Base-by-base conservation (phyloP, 2,329 filamentous ascomycete genomes). In the Chrysoporthe austroafricana region DNA sequence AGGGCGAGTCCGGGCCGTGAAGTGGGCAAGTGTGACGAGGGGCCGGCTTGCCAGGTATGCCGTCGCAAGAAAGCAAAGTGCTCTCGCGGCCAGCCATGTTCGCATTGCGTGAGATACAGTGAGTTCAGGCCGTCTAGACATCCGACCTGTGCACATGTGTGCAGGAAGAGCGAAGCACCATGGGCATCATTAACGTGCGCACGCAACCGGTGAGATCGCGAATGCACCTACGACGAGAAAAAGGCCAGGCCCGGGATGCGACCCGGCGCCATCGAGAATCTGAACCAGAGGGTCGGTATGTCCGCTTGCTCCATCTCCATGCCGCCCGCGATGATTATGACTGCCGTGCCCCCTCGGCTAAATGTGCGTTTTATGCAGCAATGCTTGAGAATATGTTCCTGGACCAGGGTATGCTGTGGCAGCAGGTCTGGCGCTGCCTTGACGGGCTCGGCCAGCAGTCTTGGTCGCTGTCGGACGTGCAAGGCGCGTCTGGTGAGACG, bases 31-130 rank as follows among this genome's bases (percentile, higher is more conserved):
- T 11, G 43, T 44, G 43, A 46, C 44, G 44, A 46, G 14, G 44
- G 44, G n/a, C 44, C 44, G 11, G 44, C 44, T 18, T 83, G 80
- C 59, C 79, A 81, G 63, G 76, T 79, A 0, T 84, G 81, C 71
- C 78, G 81, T 4, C 80, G 77, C 63, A 82, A 80, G 70, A 83
- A 84, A 62, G 78, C 81, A 18, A 80, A 79, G 56, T 83, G 81
- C 72, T 79, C 79, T 36, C 74, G 80, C 32, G 73, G 75, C 39
- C 78, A 80, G 60, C 81, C 81, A 8, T 83, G 82, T 68, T 78
- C 79, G 0, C 78, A 81, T 62, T 83, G 81, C 62, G 70, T 75
- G 3, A 72, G 75, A 46, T 77, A 76, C 68, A 76, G 73, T 75
- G 63, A 70, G 73, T 72, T 46, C 9, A 2, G 21, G 6, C 32